phyloP scores from a whole-genome alignment of 2,329 filamentous ascomycete genomes.

The Fusarium brevicatenulatum region DNA sequence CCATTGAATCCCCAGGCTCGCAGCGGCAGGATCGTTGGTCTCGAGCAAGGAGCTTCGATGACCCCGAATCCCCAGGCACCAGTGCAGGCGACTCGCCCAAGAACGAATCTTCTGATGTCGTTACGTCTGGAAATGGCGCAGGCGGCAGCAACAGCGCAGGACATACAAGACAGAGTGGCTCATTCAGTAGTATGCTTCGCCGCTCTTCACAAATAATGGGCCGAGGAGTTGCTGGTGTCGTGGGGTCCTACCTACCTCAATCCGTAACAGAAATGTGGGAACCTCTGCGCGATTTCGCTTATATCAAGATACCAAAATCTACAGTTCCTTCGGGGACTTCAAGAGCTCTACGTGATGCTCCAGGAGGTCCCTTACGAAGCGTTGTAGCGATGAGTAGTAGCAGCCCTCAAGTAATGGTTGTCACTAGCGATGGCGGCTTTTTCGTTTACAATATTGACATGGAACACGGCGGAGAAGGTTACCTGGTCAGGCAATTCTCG shows the following conservation, averaged over 20 bases:
- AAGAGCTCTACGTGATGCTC: conserved; percentile 46
- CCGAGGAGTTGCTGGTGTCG: conserved; percentile 85
- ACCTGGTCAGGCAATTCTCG: conserved; percentile 91
- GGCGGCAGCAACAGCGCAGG: conserved; percentile 43
- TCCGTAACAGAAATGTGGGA: conserved; percentile 99
- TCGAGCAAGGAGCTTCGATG: conserved; percentile 63
- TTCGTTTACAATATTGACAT: conserved; percentile 96
- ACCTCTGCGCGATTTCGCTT: conserved; percentile 92
- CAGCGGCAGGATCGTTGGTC: conserved; percentile 63
- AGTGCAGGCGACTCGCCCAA: conserved; percentile 65
- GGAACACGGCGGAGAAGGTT: conserved; percentile 92
- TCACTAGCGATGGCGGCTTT: conserved; percentile 94
- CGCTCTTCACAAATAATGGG: conserved; percentile 94
- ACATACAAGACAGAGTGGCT: conserved; percentile 71
- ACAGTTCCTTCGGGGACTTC: conserved; percentile 31
- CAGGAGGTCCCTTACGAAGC: conserved; percentile 72
- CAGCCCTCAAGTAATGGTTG: conserved; percentile 96
- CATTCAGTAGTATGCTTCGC: conserved; percentile 89
- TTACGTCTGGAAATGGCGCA: conserved; percentile 42
- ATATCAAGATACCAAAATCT: conserved; percentile 86
- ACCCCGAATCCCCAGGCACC: conserved; percentile 50
- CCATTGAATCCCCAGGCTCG: conserved; percentile 54
- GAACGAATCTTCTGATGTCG: conserved; percentile 58
- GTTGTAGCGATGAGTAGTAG: conserved; percentile 98
- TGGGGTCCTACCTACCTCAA: conserved; percentile 91